Percentiles rank a stretch among this genome's conserved stretches.
Evolutionary conservation across 805 yeast genomes (phyloP).

Genomic region (Starmera caribaea): DNA sequence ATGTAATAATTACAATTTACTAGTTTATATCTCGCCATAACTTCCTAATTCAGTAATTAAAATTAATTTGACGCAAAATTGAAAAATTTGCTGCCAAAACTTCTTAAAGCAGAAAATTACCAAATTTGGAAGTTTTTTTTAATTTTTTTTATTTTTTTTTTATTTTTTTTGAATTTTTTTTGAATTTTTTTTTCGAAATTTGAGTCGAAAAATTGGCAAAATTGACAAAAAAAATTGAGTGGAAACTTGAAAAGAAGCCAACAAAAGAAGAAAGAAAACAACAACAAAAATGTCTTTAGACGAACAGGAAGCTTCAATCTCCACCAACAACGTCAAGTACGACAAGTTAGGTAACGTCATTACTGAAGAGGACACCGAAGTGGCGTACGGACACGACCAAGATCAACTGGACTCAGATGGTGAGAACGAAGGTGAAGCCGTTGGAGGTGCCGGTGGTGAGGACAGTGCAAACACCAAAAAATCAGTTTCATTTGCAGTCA

Average conservation of each 20-base stretch:
- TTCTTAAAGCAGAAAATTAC: too few relatives aligned
- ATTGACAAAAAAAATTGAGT: too few relatives aligned
- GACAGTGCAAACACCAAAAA: constrained; percentile 38
- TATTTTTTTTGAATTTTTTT: neutral
- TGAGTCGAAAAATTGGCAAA: neutral
- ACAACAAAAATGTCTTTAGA: constrained; percentile 53
- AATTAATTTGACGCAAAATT: too few relatives aligned
- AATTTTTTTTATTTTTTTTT: constrained; percentile 1
- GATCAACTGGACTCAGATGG: constrained; percentile 33
- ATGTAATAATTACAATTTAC: too few relatives aligned
- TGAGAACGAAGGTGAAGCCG: constrained; percentile 23
- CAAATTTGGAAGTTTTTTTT: neutral
- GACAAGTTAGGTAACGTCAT: constrained; percentile 18
- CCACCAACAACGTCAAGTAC: constrained; percentile 55
- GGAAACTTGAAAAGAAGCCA: too few relatives aligned
- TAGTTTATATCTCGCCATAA: too few relatives aligned
- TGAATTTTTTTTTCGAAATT: neutral
- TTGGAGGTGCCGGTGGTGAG: constrained; percentile 26
- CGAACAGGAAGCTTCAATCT: constrained; percentile 77
- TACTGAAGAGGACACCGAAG: neutral
- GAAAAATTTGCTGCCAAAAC: too few relatives aligned
- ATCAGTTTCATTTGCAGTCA: constrained; percentile 72
- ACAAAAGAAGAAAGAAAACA: neutral
- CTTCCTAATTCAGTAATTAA: too few relatives aligned
- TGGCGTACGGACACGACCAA: constrained; percentile 2